A percentile compares a stretch with the other conserved stretches of the same genome.
phyloP scores from a whole-genome alignment of 129 eudicot genomes.

The Ambrosia trifida region DNA sequence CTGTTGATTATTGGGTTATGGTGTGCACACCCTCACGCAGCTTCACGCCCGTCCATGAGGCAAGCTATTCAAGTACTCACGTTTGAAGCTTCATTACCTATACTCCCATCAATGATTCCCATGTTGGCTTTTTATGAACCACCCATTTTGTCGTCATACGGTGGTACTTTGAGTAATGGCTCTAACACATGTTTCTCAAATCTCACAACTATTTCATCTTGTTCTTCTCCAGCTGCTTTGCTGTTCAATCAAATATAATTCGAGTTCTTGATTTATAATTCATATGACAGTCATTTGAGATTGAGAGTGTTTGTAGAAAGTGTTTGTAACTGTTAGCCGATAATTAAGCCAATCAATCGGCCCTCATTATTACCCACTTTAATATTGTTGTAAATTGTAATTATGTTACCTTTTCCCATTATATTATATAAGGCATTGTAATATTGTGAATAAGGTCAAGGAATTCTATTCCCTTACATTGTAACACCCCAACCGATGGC shows the following conservation, averaged over 20 bases:
- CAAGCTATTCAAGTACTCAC: neutral
- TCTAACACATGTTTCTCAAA: neutral
- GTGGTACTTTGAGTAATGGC: neutral
- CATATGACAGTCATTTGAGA: no score
- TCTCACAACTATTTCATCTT: neutral
- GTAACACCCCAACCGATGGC: no score
- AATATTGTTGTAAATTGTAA: no score
- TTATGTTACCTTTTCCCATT: no score
- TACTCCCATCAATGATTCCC: no score
- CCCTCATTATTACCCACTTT: no score
- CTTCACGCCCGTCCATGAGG: neutral
- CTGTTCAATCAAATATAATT: neutral
- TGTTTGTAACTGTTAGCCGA: no score
- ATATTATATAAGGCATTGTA: no score
- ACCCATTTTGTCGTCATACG: neutral
- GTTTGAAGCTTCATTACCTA: neutral
- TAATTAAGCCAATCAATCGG: no score
- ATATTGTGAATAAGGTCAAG: no score
- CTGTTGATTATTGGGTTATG: neutral
- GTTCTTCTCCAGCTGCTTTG: neutral
- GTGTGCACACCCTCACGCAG: neutral
- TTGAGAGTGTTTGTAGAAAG: no score
- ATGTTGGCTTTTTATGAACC: neutral
- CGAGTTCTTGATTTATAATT: neutral
- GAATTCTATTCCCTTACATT: no score